These are phyloP conservation scores for Arabidopsis lyrata DNA, from an alignment of 441 rosid species.

Conservation along the genomic window DNA sequence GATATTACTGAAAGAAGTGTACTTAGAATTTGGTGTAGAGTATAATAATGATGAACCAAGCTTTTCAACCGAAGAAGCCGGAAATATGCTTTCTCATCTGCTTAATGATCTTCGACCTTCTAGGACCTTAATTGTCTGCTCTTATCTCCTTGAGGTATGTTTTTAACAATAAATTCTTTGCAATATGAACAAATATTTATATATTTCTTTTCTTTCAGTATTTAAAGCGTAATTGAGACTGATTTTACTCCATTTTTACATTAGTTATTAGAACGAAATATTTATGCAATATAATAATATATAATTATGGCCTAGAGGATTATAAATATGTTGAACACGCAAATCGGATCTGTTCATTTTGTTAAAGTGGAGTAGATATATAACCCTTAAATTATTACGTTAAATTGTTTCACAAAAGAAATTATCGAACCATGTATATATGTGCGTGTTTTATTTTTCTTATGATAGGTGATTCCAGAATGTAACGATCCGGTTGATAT, in stretches of 20 bases:
- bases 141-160: slow-evolving; percentile 57
- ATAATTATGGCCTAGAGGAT: too few species aligned
- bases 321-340: too few species aligned
- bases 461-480: slow-evolving; percentile 45
- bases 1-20: slow-evolving; percentile 37
- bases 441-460: not conserved
- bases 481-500: slow-evolving; percentile 34
- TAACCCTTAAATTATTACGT: not conserved
- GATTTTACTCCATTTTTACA: not conserved
- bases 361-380: not conserved
- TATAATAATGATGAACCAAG: slow-evolving; percentile 21
- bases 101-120: slow-evolving; percentile 36
- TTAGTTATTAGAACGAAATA: too few species aligned
- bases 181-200: not conserved
- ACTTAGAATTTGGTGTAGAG: slow-evolving; percentile 49
- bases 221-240: too few species aligned
- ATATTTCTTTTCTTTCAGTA: too few species aligned
- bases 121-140: slow-evolving; percentile 45
- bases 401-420: not conserved
- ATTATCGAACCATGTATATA: too few species aligned
- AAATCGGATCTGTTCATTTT: not conserved
- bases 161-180: not conserved
- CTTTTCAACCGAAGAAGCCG: not conserved
- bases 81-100: slow-evolving; percentile 34
- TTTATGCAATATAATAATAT: too few species aligned